Evolutionary conservation across 2,329 filamentous ascomycete genomes (phyloP), one percentile per base, ranked within the genome.

Genomic region (Penicillium oxalicum): DNA sequence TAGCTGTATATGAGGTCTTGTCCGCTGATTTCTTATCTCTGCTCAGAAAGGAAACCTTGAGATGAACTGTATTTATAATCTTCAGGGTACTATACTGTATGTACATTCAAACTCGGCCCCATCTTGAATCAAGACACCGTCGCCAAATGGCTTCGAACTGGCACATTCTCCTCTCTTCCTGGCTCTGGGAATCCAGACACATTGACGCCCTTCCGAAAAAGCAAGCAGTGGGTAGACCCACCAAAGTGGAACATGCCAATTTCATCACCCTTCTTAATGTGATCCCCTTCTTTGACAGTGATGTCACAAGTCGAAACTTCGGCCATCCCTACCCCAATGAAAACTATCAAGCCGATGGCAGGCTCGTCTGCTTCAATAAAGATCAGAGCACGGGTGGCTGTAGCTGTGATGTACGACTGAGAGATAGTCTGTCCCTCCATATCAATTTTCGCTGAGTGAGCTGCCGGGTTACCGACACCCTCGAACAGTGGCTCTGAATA

Each of bases 221-320:
- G 61, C 56, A 89, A 61, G 57, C 83, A 87, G 61, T 87, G 81
- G 1, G 81, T 82, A 5, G 79, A 84, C 0, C 87, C 86, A n/a
- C 86, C 86, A 62, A 84, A 89, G 61, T 90, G 86, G 67, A 90
- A 90, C 84, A 88, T 88, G 37, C 86, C 86, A 36, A 83, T 73
- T 70, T 88, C 71, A 4, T 88, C 79, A 1, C 87, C 87, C 73
- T 88, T 89, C 45, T 73, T 73, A 12, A 90, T 61, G 45, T 76
- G 74, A 62, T 88, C 76, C 0, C 84, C 85, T 60, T 83, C 78
- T 57, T 75, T 75, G 9, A 87, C 83, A 0, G 80, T 85, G 42
- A 87, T 82, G 45, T 88, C 84, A 59, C 85, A 88, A 0, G 83
- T 83, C 49, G 79, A 84, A 9, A 89, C 86, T 67, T 91, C 86